Evolutionary conservation across 2,329 filamentous ascomycete genomes (phyloP), one percentile per base, ranked within the genome.

Genomic region (Hypomyces rosellus): DNA sequence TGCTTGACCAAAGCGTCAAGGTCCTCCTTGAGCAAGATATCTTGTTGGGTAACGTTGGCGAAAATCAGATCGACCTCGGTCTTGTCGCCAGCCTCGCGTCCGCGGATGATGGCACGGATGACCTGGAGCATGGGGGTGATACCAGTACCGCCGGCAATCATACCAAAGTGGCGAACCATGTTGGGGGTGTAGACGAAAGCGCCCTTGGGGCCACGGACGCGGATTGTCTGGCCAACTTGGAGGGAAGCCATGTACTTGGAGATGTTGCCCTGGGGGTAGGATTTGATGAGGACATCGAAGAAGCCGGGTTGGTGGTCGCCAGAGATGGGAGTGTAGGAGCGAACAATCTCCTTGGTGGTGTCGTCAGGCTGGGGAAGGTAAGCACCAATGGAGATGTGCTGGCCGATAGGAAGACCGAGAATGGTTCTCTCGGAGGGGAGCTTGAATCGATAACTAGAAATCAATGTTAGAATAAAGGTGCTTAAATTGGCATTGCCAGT

Each of bases 81-180:
- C 66, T 75, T 84, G 73, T 96, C 90, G 55, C 86, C 91, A 46
- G 83, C 75, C 49, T 83, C 77, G 60, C 89, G 83, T 63, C 89
- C 89, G 60, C 89, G 83, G 62, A 91, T 81, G 61, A 97, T 90
- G 52, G 92, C 93, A 63, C 90, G 87, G 67, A 96, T 84, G 62
- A 99, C 84, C 76, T 99, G 93, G 56, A 97, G 81, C 93, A 99
- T 99, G 54, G 93, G 93, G 9, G 93, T 97, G 69, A 99, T 97
- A 61, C 93, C 93, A 34, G 93, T 97, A 58, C 93, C 93, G 59
- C 93, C 93, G 57, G 93, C 90, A 66, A 99, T 89, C 93, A 99
- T 99, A 66, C 91, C 93, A 60, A 99, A 95, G 72, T 88, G 88
- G 57, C 88, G 85, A 61, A 92, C 89, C 88, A 99, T 92, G 78